These are phyloP conservation scores for Diplodia intermedia DNA, from an alignment of 2,329 filamentous ascomycete species.

Conservation along the genomic window DNA sequence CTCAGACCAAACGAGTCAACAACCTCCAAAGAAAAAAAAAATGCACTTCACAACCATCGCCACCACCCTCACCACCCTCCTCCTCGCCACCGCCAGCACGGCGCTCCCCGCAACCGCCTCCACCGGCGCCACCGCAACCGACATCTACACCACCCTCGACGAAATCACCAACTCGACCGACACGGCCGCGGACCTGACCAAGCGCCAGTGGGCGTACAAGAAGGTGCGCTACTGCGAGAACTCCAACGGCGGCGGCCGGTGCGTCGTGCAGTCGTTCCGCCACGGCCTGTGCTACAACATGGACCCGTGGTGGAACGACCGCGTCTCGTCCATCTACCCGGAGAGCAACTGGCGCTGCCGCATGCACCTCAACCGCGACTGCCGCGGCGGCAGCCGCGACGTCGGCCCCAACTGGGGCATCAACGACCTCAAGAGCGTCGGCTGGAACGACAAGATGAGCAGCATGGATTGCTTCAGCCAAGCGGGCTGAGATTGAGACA, in stretches of 20 bases:
- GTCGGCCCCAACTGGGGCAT: conserved; percentile 9
- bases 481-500: no score
- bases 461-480: conserved; percentile 9
- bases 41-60: conserved; percentile 6
- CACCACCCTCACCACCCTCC: not conserved
- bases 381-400: not conserved
- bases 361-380: not conserved
- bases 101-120: not conserved
- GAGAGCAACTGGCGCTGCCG: not conserved
- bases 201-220: not conserved
- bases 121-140: not conserved
- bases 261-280: not conserved
- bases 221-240: not conserved
- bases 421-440: not conserved
- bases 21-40: not conserved
- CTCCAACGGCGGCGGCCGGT: not conserved
- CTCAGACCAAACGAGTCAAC: not conserved
- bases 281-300: conserved; percentile 25
- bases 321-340: conserved; percentile 5
- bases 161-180: not conserved
- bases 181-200: not conserved
- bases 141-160: not conserved
- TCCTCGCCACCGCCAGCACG: not conserved
- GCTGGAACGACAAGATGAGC: not conserved
- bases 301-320: conserved; percentile 6